Evolutionary conservation across 208 protist species (phyloP).

Genomic region (Trypanosoma brucei): DNA sequence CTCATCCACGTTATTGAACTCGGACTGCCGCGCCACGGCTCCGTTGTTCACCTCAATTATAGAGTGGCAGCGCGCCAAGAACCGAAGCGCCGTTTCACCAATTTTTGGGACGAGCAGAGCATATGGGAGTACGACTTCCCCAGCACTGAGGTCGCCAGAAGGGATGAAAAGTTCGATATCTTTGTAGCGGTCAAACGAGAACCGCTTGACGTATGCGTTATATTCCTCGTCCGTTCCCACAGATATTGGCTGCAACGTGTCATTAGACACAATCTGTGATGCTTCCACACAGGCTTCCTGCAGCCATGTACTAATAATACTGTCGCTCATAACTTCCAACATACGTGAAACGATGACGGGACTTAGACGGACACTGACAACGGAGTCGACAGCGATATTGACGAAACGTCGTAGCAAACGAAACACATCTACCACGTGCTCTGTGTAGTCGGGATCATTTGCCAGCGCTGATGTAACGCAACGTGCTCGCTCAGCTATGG

Average conservation of each 20-base stretch:
- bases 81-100: conserved; percentile 55
- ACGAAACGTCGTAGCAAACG: conserved; percentile 53
- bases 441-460: conserved; percentile 44
- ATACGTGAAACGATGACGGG: conserved; percentile 65
- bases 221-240: conserved; percentile 48
- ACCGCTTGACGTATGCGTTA: conserved; percentile 47
- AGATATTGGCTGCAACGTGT: conserved; percentile 50
- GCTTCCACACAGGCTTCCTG: conserved; percentile 67
- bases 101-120: conserved; percentile 51
- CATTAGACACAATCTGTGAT: conserved; percentile 60
- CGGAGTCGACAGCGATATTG: conserved; percentile 49
- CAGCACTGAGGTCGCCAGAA: conserved; percentile 26
- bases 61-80: conserved; percentile 69
- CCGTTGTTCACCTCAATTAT: conserved; percentile 59
- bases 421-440: conserved; percentile 58
- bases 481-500: conserved; percentile 43
- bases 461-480: conserved; percentile 45
- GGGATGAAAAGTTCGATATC: conserved; percentile 65
- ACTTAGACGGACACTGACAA: conserved; percentile 66
- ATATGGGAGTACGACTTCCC: conserved; percentile 64
- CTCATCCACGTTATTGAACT: conserved; percentile 88
- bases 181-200: conserved; percentile 59
- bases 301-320: conserved; percentile 75
- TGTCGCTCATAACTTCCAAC: conserved; percentile 72
- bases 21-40: conserved; percentile 68